Conservation (phyloP, 371 early-diverging fungal species). For the Apophysomyces elegans region DNA sequence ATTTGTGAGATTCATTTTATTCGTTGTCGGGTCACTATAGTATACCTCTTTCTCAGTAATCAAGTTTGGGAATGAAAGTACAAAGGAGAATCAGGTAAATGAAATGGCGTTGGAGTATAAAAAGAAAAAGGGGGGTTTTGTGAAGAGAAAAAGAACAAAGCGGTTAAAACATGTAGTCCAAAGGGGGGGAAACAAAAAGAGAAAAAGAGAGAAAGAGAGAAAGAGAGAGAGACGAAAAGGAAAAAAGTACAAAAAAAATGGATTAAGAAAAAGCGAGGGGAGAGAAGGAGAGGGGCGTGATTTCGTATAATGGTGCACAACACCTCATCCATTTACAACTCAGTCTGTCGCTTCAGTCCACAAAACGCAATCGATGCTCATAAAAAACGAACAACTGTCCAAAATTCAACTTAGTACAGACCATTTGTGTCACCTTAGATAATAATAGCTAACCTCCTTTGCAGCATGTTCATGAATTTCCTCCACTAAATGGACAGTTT, state of each 20-base stretch:
- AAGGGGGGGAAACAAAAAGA: slow-evolving; percentile 13
- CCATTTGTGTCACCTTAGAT: slow-evolving; percentile 8
- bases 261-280: slow-evolving; percentile 13
- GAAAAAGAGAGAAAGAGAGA: slow-evolving; percentile 13
- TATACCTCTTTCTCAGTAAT: slow-evolving; percentile 9
- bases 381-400: slow-evolving; percentile 17
- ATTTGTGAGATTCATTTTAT: not conserved
- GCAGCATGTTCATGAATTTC: slow-evolving; percentile 35
- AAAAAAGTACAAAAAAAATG: slow-evolving; percentile 9
- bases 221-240: slow-evolving; percentile 14
- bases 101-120: slow-evolving; percentile 7
- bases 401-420: not conserved
- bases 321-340: slow-evolving; percentile 5
- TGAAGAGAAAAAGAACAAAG: slow-evolving; percentile 14
- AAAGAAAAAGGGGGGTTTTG: not conserved
- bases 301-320: slow-evolving; percentile 12
- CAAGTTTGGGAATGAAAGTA: slow-evolving; percentile 7
- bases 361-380: slow-evolving; percentile 16
- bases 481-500: slow-evolving; percentile 34
- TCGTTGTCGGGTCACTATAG: not conserved
- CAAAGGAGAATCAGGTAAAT: not conserved
- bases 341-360: slow-evolving; percentile 6
- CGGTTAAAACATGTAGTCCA: slow-evolving; percentile 6
- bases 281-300: slow-evolving; percentile 12
- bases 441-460: slow-evolving; percentile 20